Conservation (phyloP, 73 alveolate genomes). For the Paraurostyla sp. region DNA sequence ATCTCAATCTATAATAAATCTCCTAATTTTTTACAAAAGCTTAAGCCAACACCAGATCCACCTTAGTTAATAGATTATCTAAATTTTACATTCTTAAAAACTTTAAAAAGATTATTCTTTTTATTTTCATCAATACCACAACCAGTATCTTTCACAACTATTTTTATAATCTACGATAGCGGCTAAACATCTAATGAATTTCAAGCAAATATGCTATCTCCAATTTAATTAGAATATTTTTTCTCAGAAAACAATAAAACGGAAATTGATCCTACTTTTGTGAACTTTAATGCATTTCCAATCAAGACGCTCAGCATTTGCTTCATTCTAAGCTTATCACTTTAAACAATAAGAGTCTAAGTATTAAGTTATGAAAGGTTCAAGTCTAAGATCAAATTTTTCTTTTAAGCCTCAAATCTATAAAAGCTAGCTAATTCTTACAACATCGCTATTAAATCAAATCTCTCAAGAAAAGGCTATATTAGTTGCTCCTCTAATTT, state of each 20-base stretch:
- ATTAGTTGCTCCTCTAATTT: neutral
- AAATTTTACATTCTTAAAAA: constrained; percentile 2
- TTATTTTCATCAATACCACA: neutral
- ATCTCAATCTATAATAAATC: neutral
- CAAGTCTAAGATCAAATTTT: neutral
- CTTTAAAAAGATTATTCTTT: neutral
- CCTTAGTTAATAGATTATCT: neutral
- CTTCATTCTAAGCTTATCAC: too few relatives aligned
- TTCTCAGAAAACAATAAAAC: too few relatives aligned
- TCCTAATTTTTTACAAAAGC: neutral
- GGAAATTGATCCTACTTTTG: too few relatives aligned
- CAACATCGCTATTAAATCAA: neutral
- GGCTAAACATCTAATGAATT: too few relatives aligned
- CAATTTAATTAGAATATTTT: too few relatives aligned
- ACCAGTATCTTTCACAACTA: constrained; percentile 16
- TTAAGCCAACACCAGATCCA: constrained; percentile 29
- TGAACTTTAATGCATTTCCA: too few relatives aligned
- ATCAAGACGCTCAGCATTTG: too few relatives aligned
- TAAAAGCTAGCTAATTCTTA: constrained; percentile 5
- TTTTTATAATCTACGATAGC: neutral
- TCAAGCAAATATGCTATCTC: too few relatives aligned
- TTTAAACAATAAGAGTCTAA: too few relatives aligned
- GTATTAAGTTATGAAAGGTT: neutral
- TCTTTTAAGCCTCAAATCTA: constrained; percentile 14
- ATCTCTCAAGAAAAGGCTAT: neutral